A percentile compares a stretch with the other conserved stretches of the same genome.
These are phyloP conservation scores for Ceratobasidium sp. DNA, from an alignment of 1,284 basidiomycete genomes.

Conservation along the genomic window DNA sequence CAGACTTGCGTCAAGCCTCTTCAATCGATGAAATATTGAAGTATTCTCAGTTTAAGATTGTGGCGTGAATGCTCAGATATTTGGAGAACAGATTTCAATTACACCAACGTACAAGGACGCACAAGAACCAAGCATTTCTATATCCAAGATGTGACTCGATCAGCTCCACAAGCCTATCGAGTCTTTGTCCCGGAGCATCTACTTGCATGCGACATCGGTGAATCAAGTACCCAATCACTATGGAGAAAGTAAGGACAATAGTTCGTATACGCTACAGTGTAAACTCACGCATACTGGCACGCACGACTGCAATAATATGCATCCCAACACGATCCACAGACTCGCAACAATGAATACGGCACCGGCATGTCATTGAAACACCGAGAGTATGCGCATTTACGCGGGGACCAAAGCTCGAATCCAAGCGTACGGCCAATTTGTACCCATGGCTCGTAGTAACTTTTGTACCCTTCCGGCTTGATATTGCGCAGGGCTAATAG, in stretches of 20 bases:
- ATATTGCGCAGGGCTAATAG: background rate
- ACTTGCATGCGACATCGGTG: background rate
- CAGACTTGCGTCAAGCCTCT: too few species aligned
- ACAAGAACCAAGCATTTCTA: too few species aligned
- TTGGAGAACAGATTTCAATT: too few species aligned
- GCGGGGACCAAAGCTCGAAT: background rate
- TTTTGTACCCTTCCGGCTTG: background rate
- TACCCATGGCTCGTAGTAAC: background rate
- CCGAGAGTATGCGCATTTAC: conserved; percentile 2
- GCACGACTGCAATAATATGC: background rate
- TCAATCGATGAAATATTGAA: too few species aligned
- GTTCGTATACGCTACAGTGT: background rate
- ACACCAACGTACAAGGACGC: too few species aligned
- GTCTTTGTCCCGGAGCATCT: background rate
- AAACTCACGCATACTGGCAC: background rate
- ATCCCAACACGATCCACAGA: background rate
- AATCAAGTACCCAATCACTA: background rate
- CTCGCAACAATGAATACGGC: background rate
- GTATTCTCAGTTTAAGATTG: too few species aligned
- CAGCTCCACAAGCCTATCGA: background rate
- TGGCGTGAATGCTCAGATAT: too few species aligned
- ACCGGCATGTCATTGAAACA: background rate
- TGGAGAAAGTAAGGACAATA: background rate
- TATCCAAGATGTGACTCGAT: too few species aligned
- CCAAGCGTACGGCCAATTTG: background rate